Base-by-base conservation (phyloP, 2,329 filamentous ascomycete genomes). In the Penicillium glabrum region DNA sequence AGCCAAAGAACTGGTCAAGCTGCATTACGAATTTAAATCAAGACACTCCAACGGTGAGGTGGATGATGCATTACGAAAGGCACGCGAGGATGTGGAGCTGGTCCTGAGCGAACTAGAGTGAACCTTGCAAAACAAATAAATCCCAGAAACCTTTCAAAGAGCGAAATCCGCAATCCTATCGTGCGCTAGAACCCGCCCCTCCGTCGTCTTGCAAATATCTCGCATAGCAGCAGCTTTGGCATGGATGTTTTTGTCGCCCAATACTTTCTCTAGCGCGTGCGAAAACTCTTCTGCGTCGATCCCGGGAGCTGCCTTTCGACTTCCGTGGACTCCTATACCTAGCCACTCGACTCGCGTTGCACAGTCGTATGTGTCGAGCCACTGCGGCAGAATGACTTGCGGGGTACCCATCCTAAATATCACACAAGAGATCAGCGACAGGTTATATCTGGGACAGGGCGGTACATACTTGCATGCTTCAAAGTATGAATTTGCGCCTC, bases 21-120 rank as follows among this genome's bases (percentile, higher is more conserved):
- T 87, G 49, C 84, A 87, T 62, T 77, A 82, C 53, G 74, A 76
- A 53, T 79, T 87, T 59, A 85, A 84, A 63, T 70, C 83, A 54
- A 79, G 78, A 57, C 73, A 77, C 65, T 72, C 73, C 31, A 63
- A 69, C 49, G 72, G 72, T 9, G 61, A 61, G n/a, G 67, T 83
- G 23, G 80, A 82, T 55, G 68, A 75, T 37, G 82, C 79, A 19
- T 66, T 87, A 37, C 71, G 70, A 27, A 75, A 79, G 53, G 80
- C 82, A 37, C 79, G 83, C 58, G 67, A 72, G 44, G 75, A 75
- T 29, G 83, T 87, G 9, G 67, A 71, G 37, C 61, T 65, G 19
- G 73, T 80, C 21, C 43, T 78, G 48, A 65, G 57, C 41, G 72
- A 77, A 45, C 61, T 80, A 64, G 46, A 24, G 19, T 58, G 44